Base-by-base conservation (phyloP, 2,329 filamentous ascomycete genomes). In the Fusarium setosum region DNA sequence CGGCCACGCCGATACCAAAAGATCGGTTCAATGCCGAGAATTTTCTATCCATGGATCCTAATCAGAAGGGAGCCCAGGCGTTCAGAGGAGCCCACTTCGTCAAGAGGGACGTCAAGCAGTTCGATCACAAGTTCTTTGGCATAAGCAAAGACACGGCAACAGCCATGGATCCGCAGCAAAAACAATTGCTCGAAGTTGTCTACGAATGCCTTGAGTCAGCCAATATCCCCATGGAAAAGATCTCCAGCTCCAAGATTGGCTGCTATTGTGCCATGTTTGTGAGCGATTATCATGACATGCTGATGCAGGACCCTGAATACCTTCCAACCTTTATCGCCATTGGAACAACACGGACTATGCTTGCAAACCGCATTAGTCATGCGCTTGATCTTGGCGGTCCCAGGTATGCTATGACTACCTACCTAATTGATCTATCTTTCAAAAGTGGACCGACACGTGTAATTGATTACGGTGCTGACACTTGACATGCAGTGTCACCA, bases 401-500 rank as follows among this genome's bases (percentile, higher is more conserved):
- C 3, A 71, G 68, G 68, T 68, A 68, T 52, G 60, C 54, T n/a
- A 2, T 24, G 4, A 44, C 15, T 51, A 5, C 5, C 20, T 15
- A 24, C 18, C 18, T 38, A 17, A 38, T n/a, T n/a, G 26, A 8
- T 38, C 20, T 15, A 32, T 42, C 32, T 41, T 41, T 45, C 38
- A 51, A 38, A 31, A 37, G 18, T 45, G 38, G 45, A 42, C 29
- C 44, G 26, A 41, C 45, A 20, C 8, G 45, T 48, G 18, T 3
- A 13, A 5, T 34, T 6, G 13, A 32, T 37, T 37, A 18, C 5
- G 2, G 48, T 52, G 21, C 65, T 70, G 34, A 69, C 42, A 37
- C 21, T 3, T 35, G 7, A 45, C 12, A 59, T 54, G 23, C 0
- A 83, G 80, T 35, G 74, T 82, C 65, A 81, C 80, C 4, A 76